These are phyloP conservation scores for Orbilia ellipsospora DNA, from an alignment of 2,329 filamentous ascomycete genomes.

Conservation along the genomic window DNA sequence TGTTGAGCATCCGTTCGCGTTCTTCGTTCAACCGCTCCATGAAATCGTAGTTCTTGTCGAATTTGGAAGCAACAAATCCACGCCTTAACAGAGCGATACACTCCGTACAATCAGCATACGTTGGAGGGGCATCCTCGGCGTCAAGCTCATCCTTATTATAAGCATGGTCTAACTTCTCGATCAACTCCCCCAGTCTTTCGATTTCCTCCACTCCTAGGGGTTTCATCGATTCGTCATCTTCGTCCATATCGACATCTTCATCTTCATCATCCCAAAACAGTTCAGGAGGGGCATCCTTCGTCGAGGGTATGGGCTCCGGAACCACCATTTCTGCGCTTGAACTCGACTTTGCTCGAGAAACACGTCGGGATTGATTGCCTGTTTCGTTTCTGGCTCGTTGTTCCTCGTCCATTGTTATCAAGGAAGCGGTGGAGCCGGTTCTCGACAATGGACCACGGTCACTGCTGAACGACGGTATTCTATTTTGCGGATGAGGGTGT, in stretches of 20 bases:
- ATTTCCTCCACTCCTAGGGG: constrained; percentile 38
- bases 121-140: constrained; percentile 34
- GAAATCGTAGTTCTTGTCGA: constrained; percentile 39
- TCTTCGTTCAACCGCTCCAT: constrained; percentile 56
- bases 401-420: constrained; percentile 49
- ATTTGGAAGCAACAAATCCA: constrained; percentile 50
- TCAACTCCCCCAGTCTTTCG: constrained; percentile 44
- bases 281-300: constrained; percentile 42
- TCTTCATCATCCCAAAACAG: constrained; percentile 51
- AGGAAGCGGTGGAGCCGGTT: constrained; percentile 45
- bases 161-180: constrained; percentile 43
- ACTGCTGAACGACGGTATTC: constrained; percentile 47
- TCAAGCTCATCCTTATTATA: constrained; percentile 46
- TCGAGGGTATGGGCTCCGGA: constrained; percentile 40
- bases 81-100: constrained; percentile 47
- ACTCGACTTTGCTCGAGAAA: constrained; percentile 48
- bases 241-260: constrained; percentile 50
- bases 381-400: constrained; percentile 28
- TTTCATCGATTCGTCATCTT: constrained; percentile 35
- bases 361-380: constrained; percentile 33
- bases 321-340: constrained; percentile 37
- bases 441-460: constrained; percentile 43
- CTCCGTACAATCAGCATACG: constrained; percentile 44
- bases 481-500: constrained; percentile 22
- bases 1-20: constrained; percentile 57